phyloP scores from a whole-genome alignment of 148 eudicot genomes.

The Beta vulgaris region DNA sequence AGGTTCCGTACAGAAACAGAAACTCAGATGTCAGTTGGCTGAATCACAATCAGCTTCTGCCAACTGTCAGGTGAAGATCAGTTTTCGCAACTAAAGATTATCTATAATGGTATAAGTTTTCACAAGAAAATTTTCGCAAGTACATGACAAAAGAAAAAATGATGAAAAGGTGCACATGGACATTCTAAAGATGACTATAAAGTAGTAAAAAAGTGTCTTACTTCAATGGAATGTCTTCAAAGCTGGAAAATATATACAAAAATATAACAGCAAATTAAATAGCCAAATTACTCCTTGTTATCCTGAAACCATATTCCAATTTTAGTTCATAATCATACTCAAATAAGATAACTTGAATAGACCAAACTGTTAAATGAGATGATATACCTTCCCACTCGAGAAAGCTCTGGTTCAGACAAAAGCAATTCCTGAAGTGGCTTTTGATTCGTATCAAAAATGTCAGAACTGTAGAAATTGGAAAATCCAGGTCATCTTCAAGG shows the following conservation, averaged over 20 bases:
- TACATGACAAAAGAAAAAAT: not conserved
- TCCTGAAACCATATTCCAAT: slow-evolving; percentile 12
- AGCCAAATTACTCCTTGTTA: slow-evolving; percentile 22
- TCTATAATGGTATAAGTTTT: not conserved
- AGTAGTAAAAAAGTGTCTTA: slow-evolving; percentile 20
- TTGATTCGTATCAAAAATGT: slow-evolving; percentile 24
- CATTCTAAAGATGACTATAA: not conserved
- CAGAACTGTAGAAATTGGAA: slow-evolving; percentile 35
- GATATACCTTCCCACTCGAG: slow-evolving; percentile 70
- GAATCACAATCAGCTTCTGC: not conserved
- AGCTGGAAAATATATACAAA: not conserved
- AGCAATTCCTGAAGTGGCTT: slow-evolving; percentile 69
- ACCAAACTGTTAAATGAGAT: not conserved
- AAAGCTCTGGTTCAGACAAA: slow-evolving; percentile 80
- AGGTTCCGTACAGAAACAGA: not conserved
- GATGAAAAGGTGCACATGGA: not conserved
- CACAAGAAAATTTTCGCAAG: not conserved
- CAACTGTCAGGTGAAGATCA: not conserved
- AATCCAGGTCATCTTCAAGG: slow-evolving; percentile 6
- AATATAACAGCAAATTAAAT: not conserved
- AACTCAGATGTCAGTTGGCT: not conserved
- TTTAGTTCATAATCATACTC: not conserved
- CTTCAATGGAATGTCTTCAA: slow-evolving; percentile 1
- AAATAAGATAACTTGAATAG: not conserved
- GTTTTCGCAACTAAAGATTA: not conserved